Evolutionary conservation across 257 asterid genomes (phyloP).

Genomic region (Plectranthus barbatus): DNA sequence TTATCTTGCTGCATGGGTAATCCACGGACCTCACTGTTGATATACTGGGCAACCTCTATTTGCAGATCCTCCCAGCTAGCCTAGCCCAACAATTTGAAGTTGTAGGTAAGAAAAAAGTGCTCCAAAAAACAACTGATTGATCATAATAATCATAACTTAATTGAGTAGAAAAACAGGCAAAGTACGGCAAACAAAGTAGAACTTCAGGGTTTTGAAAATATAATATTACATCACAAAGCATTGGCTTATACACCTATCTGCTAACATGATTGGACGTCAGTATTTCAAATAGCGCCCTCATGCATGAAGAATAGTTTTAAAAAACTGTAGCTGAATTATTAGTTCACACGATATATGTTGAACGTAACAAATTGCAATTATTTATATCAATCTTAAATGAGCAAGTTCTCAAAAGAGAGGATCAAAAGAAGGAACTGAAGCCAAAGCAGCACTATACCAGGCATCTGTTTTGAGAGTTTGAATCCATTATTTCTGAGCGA

Average conservation of each 20-base stretch:
- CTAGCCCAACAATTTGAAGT: conserved; percentile 29
- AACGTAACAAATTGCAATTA: background rate
- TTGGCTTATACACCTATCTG: background rate
- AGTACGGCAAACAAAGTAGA: background rate
- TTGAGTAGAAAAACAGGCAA: background rate
- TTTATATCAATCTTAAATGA: background rate
- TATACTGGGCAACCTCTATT: conserved; percentile 78
- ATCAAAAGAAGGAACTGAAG: conserved; percentile 3
- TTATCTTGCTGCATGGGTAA: conserved; percentile 22
- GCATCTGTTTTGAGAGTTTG: conserved; percentile 26
- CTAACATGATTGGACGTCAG: background rate
- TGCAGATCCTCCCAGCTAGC: conserved; percentile 60
- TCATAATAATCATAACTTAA: background rate
- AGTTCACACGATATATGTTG: background rate
- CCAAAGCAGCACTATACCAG: conserved; percentile 30
- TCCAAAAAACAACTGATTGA: conserved; percentile 2
- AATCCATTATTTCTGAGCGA: conserved; percentile 45
- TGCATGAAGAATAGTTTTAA: conserved; percentile 4
- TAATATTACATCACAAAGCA: background rate
- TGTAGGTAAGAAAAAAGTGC: conserved; percentile 5
- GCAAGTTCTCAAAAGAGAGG: background rate
- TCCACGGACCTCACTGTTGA: conserved; percentile 75
- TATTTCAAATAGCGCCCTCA: background rate
- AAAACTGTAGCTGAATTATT: background rate
- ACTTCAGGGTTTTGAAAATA: background rate